Evolutionary conservation across 2,329 filamentous ascomycete species (phyloP).

Genomic region (Calonectria naviculata): DNA sequence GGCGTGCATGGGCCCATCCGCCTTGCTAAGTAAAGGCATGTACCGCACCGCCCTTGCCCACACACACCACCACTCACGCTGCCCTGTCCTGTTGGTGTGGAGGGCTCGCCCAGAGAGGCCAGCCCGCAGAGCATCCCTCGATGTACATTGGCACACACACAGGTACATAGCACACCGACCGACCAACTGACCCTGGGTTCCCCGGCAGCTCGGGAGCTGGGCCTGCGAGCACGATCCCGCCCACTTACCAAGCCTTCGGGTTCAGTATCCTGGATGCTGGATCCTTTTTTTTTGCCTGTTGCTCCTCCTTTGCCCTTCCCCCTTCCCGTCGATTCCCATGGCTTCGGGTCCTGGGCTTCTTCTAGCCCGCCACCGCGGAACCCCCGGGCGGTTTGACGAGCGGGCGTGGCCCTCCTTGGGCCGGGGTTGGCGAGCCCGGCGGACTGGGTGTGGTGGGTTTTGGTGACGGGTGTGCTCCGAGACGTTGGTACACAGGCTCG

Average conservation of each 20-base stretch:
- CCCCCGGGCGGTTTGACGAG: conserved; percentile 22
- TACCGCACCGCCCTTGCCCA: conserved; percentile 25
- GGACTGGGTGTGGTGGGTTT: not conserved
- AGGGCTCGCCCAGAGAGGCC: not conserved
- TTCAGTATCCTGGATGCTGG: conserved; percentile 25
- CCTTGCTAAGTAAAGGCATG: conserved; percentile 2
- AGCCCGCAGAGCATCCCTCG: not conserved
- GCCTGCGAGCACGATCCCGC: conserved; percentile 36
- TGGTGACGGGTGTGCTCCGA: not conserved
- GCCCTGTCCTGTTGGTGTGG: conserved; percentile 6
- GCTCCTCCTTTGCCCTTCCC: not conserved
- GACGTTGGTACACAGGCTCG: not conserved
- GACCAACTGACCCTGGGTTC: conserved; percentile 9
- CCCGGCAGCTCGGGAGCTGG: conserved; percentile 5
- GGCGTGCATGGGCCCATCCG: conserved; percentile 42
- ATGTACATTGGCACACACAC: conserved; percentile 1
- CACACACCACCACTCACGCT: not conserved
- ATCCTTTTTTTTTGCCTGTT: conserved; percentile 13
- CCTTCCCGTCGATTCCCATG: conserved; percentile 19
- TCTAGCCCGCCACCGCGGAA: conserved; percentile 31
- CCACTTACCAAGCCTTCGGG: conserved; percentile 44
- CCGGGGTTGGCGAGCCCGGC: conserved; percentile 2
- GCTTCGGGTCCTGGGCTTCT: conserved; percentile 6
- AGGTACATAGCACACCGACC: not conserved
- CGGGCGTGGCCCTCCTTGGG: conserved; percentile 5